Base-by-base conservation (phyloP, 2,329 filamentous ascomycete species). In the Neonectria coccinea region DNA sequence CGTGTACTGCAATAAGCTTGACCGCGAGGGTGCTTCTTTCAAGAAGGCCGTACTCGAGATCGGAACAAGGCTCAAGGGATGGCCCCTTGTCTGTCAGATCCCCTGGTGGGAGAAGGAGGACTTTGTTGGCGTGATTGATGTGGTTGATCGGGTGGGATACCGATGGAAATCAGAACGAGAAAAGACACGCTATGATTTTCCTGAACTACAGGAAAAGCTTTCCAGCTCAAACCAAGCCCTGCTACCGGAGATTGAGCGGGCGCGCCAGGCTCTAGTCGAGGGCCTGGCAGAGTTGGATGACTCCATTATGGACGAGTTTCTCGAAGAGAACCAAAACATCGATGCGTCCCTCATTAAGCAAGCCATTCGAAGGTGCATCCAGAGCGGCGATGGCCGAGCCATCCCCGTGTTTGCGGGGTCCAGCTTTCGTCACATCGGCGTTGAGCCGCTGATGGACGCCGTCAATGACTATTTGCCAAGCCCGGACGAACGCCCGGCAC, bases 21-120 rank as follows among this genome's bases (percentile, higher is more conserved):
- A 94, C 74, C 88, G 92, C 31, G 90, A 92, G 67, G 92, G 92
- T 10, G 92, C 92, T 2, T 89, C 86, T 0, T 98, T 98, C 81
- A 90, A 90, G 27, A 88, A 91, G 57, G 95, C 95, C 0, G 91
- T 98, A 1, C 90, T 91, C 62, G 94, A 98, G 74, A 90, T 97
- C 31, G 94, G 92, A 3, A 85, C 90, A 1, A 88, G 93, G 58
- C 84, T 99, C 20, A 88, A 89, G 64, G 92, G 90, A 1, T 97
- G 92, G 90, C 96, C 96, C 3, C 89, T 96, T 14, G 89, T 98
- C 9, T 97, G 95, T 74, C 94, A 97, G 74, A 94, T 98, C 67
- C 96, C 96, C 0, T 97, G 94, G 93, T 98, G 94, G 88, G 88
- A 92, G 5, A 90, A 91, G 64, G 92, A 93, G 8, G 85, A 87